Evolutionary conservation across 768 basidiomycete species (phyloP).

Genomic region (Xerocomellus chrysenteron): DNA sequence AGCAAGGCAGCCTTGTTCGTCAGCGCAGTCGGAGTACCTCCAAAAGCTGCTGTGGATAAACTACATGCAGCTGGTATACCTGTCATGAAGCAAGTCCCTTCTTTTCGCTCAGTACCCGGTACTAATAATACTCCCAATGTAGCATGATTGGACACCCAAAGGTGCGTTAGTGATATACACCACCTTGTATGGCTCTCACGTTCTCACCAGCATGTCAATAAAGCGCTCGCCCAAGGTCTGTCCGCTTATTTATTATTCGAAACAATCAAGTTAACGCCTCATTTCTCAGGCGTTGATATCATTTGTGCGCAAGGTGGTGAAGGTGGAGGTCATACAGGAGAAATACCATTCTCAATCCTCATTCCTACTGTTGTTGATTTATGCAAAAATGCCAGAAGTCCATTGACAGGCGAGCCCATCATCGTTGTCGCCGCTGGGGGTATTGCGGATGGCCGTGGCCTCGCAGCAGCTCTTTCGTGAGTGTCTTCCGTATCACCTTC

Average conservation of each 20-base stretch:
- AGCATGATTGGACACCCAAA: slow-evolving; percentile 89
- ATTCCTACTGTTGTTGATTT: slow-evolving; percentile 81
- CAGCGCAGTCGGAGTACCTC: slow-evolving; percentile 82
- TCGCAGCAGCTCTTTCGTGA: slow-evolving; percentile 72
- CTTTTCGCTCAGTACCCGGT: not conserved
- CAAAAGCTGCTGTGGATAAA: slow-evolving; percentile 77
- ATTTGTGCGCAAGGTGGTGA: slow-evolving; percentile 89
- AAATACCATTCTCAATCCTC: slow-evolving; percentile 76
- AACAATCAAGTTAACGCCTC: not conserved
- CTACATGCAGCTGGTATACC: slow-evolving; percentile 75
- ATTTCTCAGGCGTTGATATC: slow-evolving; percentile 69
- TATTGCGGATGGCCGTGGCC: slow-evolving; percentile 78
- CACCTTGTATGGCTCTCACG: not conserved
- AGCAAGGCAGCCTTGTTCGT: slow-evolving; percentile 77
- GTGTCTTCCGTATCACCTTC: slow-evolving; percentile 3
- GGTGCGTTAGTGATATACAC: slow-evolving; percentile 34
- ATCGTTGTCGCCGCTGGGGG: slow-evolving; percentile 84
- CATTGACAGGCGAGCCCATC: slow-evolving; percentile 74
- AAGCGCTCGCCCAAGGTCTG: slow-evolving; percentile 70
- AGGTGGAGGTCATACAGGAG: slow-evolving; percentile 88
- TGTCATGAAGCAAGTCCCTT: slow-evolving; percentile 74
- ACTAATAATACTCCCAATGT: slow-evolving; percentile 2
- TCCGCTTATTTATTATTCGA: not conserved
- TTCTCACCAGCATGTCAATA: slow-evolving; percentile 57
- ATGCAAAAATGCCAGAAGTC: slow-evolving; percentile 66